Percentiles rank a stretch among this genome's conserved stretches.
These are phyloP conservation scores for Pestalotiopsis fici DNA, from an alignment of 2,329 filamentous ascomycete genomes.

Conservation along the genomic window DNA sequence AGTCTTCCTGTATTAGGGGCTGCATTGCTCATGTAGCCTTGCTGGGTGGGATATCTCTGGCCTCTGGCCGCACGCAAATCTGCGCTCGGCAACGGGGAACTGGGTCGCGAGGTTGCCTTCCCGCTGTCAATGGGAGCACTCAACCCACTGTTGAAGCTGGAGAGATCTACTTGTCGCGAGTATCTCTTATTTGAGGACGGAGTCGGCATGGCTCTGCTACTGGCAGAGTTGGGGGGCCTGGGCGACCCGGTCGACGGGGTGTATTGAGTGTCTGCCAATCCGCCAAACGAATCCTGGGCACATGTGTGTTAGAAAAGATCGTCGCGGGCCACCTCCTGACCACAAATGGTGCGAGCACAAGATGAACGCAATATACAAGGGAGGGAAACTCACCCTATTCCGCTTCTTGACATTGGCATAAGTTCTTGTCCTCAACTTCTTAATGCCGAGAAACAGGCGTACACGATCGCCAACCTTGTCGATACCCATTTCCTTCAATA, in stretches of 20 bases:
- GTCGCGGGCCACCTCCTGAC: not conserved
- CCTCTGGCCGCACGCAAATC: conserved; percentile 52
- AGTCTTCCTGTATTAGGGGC: conserved; percentile 54
- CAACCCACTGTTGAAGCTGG: conserved; percentile 27
- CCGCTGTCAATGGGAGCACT: conserved; percentile 32
- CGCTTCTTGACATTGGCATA: conserved; percentile 79
- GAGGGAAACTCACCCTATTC: conserved; percentile 69
- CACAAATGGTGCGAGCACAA: not conserved
- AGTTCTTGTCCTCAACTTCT: conserved; percentile 76
- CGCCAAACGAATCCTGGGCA: conserved; percentile 77
- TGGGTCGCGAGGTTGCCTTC: conserved; percentile 66
- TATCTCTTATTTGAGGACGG: conserved; percentile 61
- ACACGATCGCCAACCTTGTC: conserved; percentile 97
- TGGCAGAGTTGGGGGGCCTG: conserved; percentile 55
- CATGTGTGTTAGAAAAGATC: conserved; percentile 12
- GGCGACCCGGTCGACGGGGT: conserved; percentile 66
- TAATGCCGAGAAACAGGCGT: conserved; percentile 83
- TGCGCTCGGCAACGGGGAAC: conserved; percentile 64
- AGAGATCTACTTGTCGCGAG: conserved; percentile 59
- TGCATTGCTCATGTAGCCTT: conserved; percentile 46
- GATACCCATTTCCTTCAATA: conserved; percentile 96
- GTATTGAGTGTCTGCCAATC: conserved; percentile 65
- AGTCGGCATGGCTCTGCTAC: conserved; percentile 45
- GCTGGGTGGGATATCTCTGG: conserved; percentile 59
- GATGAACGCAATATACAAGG: not conserved